Base-by-base conservation (phyloP, 2,329 filamentous ascomycete species). In the Fusarium longipes region DNA sequence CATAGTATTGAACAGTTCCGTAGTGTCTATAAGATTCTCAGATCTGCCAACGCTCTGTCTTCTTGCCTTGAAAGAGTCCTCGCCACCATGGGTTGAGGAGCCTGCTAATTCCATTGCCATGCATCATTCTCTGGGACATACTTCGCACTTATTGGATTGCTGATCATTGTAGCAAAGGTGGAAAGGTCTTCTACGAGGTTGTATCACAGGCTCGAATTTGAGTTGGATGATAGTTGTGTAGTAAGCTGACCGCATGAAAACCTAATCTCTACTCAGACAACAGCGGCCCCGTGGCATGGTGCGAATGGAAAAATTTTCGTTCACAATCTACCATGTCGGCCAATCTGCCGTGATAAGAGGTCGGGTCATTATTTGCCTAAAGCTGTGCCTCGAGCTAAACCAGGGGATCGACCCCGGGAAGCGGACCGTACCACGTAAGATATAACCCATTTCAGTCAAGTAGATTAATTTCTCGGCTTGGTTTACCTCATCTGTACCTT, bases 271-370 rank as follows among this genome's bases (percentile, higher is more conserved):
- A 5, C 20, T 40, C 20, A 40, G 20, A 40, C 14, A 27, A 27
- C 27, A 27, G 11, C 8, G 14, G 20, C 5, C 27, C 27, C 27
- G 36, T 24, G 20, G 20, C 5, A 40, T 6, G 3, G 20, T 11
- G 1, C 6, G 0, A 38, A 6, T 14, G 9, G 8, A 24, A 24
- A 10, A 40, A 7, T 17, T 15, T 40, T 24, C 22, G 14, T 10
- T 24, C 1, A 2, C 5, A 17, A 17, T 5, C 14, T 6, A 5
- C 12, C 12, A 9, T 22, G 8, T 17, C 22, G 1, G 5, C 6
- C 3, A 11, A 17, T 20, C 6, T 20, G 14, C 5, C 17, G 6
- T 12, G 24, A 17, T 17, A 24, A 17, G 11, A 9, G 22, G 20
- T 24, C 15, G 18, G 20, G 27, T 1, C 8, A 17, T 2, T 22